Evolutionary conservation across 352 stramenopile species (phyloP).

Genomic region (Globisporangium cederbergense): DNA sequence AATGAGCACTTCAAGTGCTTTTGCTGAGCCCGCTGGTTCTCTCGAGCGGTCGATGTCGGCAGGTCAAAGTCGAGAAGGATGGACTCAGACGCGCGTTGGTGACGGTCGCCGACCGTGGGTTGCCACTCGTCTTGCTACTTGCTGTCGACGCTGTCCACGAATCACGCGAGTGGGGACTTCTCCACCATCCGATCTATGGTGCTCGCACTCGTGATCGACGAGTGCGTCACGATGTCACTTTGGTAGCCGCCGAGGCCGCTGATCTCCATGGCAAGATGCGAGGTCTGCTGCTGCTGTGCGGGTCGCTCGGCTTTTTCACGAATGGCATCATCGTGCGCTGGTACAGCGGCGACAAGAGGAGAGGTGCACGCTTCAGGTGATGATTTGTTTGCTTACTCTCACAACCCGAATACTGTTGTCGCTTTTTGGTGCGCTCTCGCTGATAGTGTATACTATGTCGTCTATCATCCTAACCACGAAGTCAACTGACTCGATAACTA

Average conservation of each 20-base stretch:
- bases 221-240: not conserved
- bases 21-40: constrained; percentile 5
- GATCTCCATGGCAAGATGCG: constrained; percentile 16
- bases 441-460: too few relatives aligned
- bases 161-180: not conserved
- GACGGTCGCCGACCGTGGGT: too few relatives aligned
- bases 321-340: too few relatives aligned
- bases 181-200: not conserved
- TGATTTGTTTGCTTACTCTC: too few relatives aligned
- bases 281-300: not conserved
- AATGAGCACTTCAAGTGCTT: not conserved
- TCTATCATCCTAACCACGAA: too few relatives aligned
- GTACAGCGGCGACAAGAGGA: too few relatives aligned
- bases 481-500: too few relatives aligned
- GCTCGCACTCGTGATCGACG: not conserved
- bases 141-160: not conserved
- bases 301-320: not conserved
- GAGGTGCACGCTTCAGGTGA: too few relatives aligned
- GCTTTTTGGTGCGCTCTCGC: too few relatives aligned
- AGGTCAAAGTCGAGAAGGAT: constrained; percentile 16
- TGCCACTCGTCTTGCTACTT: too few relatives aligned
- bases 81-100: constrained; percentile 15
- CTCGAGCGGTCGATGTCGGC: not conserved
- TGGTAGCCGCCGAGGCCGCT: constrained; percentile 13
- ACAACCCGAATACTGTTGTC: too few relatives aligned